Evolutionary conservation across 768 basidiomycete species (phyloP).

Genomic region (Pleurotus ostreatus): DNA sequence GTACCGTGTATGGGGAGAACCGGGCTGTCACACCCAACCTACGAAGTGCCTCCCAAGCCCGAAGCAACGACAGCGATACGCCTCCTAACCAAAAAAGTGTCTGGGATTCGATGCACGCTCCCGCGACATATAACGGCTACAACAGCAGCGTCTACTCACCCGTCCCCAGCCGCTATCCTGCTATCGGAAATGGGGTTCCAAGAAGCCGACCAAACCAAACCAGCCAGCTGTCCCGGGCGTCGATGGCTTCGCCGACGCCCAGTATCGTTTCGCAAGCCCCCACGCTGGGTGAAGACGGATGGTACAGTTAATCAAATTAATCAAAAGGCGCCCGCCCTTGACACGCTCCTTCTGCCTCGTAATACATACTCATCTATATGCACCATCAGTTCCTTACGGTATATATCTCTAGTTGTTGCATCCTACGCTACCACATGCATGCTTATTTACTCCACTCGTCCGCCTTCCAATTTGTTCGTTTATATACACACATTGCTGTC

Average conservation of each 20-base stretch:
- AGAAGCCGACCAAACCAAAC: constrained; percentile 26
- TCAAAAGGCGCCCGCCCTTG: constrained; percentile 2
- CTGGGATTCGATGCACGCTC: constrained; percentile 68
- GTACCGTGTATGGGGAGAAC: constrained; percentile 51
- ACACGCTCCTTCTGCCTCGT: constrained; percentile 1
- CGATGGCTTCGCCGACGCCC: constrained; percentile 66
- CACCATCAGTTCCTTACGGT: not conserved
- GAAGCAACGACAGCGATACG: constrained; percentile 37
- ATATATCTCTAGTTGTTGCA: constrained; percentile 5
- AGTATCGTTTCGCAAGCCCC: constrained; percentile 72
- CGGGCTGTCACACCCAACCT: constrained; percentile 51
- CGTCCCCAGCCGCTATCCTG: constrained; percentile 29
- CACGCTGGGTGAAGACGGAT: constrained; percentile 70
- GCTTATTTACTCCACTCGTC: not conserved
- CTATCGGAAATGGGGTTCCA: constrained; percentile 27
- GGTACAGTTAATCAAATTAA: constrained; percentile 40
- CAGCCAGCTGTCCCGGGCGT: constrained; percentile 13
- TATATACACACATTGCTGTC: not conserved
- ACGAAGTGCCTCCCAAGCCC: constrained; percentile 27
- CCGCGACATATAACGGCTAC: constrained; percentile 23
- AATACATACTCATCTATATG: not conserved
- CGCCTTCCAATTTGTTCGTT: not conserved
- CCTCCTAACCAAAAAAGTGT: constrained; percentile 54
- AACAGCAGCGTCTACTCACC: constrained; percentile 26
- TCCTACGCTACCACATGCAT: not conserved